Evolutionary conservation across 2,329 filamentous ascomycete genomes (phyloP).

Genomic region (Paracoccidioides brasiliensis): DNA sequence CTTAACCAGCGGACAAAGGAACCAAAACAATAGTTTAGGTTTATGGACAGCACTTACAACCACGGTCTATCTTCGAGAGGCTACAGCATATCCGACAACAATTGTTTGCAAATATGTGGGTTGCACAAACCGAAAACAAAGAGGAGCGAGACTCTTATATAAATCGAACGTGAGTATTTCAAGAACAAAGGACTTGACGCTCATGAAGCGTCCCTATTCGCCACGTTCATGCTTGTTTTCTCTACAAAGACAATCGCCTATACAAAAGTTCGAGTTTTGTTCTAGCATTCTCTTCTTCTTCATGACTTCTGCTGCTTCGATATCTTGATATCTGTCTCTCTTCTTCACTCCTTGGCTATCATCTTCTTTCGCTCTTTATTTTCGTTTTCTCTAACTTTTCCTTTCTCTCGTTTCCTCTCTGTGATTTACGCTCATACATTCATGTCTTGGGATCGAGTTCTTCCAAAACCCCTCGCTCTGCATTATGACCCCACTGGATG

Average conservation of each 20-base stretch:
- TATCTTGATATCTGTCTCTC: slow-evolving; percentile 4
- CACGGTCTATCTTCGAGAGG: not conserved
- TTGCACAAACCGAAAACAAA: slow-evolving; percentile 10
- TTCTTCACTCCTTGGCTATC: not conserved
- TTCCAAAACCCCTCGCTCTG: slow-evolving; percentile 31
- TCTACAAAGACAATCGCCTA: slow-evolving; percentile 8
- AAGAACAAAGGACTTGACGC: slow-evolving; percentile 11
- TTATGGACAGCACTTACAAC: not conserved
- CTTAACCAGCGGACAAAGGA: slow-evolving; percentile 21
- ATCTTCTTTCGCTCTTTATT: not conserved
- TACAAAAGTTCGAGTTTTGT: slow-evolving; percentile 14
- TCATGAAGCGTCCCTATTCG: slow-evolving; percentile 4
- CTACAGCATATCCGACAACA: slow-evolving; percentile 8
- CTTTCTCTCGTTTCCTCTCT: slow-evolving; percentile 1
- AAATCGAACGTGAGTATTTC: slow-evolving; percentile 4
- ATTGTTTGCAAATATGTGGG: slow-evolving; percentile 13
- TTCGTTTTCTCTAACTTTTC: not conserved
- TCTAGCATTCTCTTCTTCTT: slow-evolving; percentile 6
- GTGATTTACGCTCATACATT: slow-evolving; percentile 8
- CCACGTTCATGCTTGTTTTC: slow-evolving; percentile 6
- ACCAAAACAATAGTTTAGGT: slow-evolving; percentile 17
- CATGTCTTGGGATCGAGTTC: slow-evolving; percentile 38
- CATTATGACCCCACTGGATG: slow-evolving; percentile 27
- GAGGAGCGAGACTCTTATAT: slow-evolving; percentile 9
- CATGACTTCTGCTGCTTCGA: not conserved